phyloP scores from a whole-genome alignment of 345 rosid genomes.

The Cochlearia excelsa region DNA sequence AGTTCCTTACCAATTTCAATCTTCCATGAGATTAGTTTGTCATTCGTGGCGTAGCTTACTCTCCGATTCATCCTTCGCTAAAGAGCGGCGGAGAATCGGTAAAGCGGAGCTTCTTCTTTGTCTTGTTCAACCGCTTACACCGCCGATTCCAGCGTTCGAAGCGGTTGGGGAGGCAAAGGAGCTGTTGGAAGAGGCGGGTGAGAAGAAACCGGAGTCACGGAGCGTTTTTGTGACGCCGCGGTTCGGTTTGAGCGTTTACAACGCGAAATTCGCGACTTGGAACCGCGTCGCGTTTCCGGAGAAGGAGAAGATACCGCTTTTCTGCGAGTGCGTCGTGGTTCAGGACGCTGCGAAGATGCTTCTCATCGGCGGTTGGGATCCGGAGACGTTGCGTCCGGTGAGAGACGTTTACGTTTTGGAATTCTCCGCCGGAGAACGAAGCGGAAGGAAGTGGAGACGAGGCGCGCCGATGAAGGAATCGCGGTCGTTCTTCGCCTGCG shows the following conservation, averaged over 20 bases:
- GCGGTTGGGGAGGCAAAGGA: constrained; percentile 6
- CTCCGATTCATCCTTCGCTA: constrained; percentile 39
- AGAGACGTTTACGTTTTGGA: constrained; percentile 44
- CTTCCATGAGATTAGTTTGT: constrained; percentile 44
- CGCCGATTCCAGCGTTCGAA: constrained; percentile 6
- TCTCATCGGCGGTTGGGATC: constrained; percentile 64
- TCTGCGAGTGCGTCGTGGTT: constrained; percentile 51
- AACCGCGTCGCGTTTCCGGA: constrained; percentile 27
- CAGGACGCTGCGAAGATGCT: constrained; percentile 37
- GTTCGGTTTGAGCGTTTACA: constrained; percentile 44
- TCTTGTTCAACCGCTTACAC: constrained; percentile 45
- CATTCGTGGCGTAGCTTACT: constrained; percentile 42
- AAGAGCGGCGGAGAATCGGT: constrained; percentile 35
- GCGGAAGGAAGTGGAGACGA: constrained; percentile 41
- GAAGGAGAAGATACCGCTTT: constrained; percentile 39
- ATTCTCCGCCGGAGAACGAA: constrained; percentile 29
- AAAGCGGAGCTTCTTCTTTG: constrained; percentile 48
- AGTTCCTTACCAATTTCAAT: constrained; percentile 49
- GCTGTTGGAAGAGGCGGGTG: background rate
- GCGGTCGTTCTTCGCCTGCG: constrained; percentile 54
- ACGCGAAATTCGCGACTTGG: constrained; percentile 36
- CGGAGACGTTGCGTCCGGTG: constrained; percentile 43
- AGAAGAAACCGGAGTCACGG: constrained; percentile 20
- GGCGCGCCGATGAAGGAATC: constrained; percentile 48
- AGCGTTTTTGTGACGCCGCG: constrained; percentile 35